phyloP scores from a whole-genome alignment of 495 filamentous ascomycete species.

The Daldinia grandis region DNA sequence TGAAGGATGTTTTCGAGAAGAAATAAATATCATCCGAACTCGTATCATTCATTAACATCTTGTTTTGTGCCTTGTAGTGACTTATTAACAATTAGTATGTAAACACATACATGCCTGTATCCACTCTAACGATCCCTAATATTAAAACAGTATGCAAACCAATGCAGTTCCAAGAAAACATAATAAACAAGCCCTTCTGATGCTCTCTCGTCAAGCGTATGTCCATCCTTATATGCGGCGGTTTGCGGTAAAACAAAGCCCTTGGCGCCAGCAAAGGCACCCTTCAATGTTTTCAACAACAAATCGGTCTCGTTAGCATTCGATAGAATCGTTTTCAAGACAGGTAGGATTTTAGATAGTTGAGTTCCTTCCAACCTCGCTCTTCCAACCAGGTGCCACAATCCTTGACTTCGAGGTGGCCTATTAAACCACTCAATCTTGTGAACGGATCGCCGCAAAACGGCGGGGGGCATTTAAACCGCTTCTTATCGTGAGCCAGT shows the following conservation, averaged over 20 bases:
- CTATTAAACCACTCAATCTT: slow-evolving; percentile 1
- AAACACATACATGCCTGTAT: not conserved
- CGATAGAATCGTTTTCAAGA: not conserved
- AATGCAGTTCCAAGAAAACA: not conserved
- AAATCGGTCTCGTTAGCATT: not conserved
- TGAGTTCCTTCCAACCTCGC: not conserved
- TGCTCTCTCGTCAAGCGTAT: not conserved
- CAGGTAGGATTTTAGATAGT: not conserved
- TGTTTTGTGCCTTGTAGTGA: not conserved
- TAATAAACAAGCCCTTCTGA: not conserved
- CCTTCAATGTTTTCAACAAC: not conserved
- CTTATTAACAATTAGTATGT: not conserved
- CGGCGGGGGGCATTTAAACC: not conserved
- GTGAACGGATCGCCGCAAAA: not conserved
- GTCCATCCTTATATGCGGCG: not conserved
- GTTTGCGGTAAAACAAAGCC: not conserved
- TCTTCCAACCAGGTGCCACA: slow-evolving; percentile 2
- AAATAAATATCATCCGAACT: slow-evolving; percentile 37
- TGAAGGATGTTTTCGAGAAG: slow-evolving; percentile 79
- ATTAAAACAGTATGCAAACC: not conserved
- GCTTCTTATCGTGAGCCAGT: not conserved
- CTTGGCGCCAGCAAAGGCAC: not conserved
- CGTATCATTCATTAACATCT: not conserved
- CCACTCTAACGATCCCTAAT: not conserved
- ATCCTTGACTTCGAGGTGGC: not conserved